A percentile compares a stretch with the other conserved stretches of the same genome.
phyloP scores from a whole-genome alignment of 176 grass and related monocot genomes.

The Alloteropsis semialata region DNA sequence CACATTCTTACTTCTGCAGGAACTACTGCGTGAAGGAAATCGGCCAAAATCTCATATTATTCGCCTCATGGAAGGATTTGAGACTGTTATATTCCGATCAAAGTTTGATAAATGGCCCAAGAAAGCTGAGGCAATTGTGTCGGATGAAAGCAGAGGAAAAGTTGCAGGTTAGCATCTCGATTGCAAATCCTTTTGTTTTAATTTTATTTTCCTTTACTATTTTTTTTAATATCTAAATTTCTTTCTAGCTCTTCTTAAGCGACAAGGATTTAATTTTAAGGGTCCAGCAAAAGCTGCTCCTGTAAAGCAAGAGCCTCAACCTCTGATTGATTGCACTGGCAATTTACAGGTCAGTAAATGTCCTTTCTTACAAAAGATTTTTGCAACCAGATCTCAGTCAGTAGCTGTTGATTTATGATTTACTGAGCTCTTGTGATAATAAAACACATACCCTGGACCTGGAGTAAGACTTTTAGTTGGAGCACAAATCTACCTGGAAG shows the following conservation, averaged over 20 bases:
- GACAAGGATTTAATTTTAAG: constrained; percentile 94
- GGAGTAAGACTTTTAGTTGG: constrained; percentile 1
- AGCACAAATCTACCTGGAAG: constrained; percentile 4
- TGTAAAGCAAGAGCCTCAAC: constrained; percentile 84
- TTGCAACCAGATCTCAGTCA: not conserved
- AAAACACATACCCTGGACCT: not conserved
- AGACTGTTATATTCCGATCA: constrained; percentile 81
- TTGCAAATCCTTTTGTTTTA: constrained; percentile 6
- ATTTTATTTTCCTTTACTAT: constrained; percentile 1
- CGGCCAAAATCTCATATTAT: constrained; percentile 71
- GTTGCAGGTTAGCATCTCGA: constrained; percentile 69
- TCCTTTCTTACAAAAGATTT: constrained; percentile 35
- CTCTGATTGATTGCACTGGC: constrained; percentile 97
- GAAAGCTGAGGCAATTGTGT: constrained; percentile 85
- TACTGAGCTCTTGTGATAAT: constrained; percentile 17
- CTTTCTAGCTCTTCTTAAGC: constrained; percentile 80
- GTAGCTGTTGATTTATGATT: constrained; percentile 9
- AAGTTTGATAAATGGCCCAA: constrained; percentile 95
- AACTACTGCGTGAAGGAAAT: constrained; percentile 62
- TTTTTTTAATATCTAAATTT: constrained; percentile 14
- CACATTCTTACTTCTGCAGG: constrained; percentile 57
- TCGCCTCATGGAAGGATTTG: constrained; percentile 97
- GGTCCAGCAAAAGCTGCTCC: constrained; percentile 77
- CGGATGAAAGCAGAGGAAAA: constrained; percentile 97
- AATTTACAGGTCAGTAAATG: constrained; percentile 68